Evolutionary conservation across 305 asterid species (phyloP).

Genomic region (Fraxinus platypoda): DNA sequence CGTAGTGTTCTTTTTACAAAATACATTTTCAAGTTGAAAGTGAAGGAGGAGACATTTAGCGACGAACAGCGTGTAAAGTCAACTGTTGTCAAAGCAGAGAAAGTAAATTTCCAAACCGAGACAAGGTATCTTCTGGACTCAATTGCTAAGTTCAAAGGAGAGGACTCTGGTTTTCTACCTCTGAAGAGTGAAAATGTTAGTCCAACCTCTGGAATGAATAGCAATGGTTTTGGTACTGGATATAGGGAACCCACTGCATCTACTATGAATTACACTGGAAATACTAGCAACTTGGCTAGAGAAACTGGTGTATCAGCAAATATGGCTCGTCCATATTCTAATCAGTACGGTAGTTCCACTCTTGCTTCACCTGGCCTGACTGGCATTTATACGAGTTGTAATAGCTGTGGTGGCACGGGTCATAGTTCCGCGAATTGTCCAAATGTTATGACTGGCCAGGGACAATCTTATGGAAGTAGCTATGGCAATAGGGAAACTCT

Average conservation of each 20-base stretch:
- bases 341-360: conserved; percentile 54
- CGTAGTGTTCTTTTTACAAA: conserved; percentile 49
- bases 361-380: conserved; percentile 35
- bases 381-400: conserved; percentile 52
- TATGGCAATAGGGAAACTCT: conserved; percentile 25
- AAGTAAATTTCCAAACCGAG: conserved; percentile 48
- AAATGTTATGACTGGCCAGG: conserved; percentile 33
- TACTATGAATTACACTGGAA: conserved; percentile 33
- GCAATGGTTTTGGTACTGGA: conserved; percentile 29
- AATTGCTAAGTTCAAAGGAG: conserved; percentile 48
- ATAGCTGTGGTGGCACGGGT: conserved; percentile 73
- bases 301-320: conserved; percentile 34
- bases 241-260: conserved; percentile 19
- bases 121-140: conserved; percentile 53
- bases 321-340: conserved; percentile 46
- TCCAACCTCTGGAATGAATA: conserved; percentile 25
- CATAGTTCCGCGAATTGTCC: conserved; percentile 78
- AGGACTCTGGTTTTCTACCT: conserved; percentile 35
- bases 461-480: conserved; percentile 41
- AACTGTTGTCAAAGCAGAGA: conserved; percentile 73
- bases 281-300: conserved; percentile 30
- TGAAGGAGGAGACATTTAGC: conserved; percentile 77
- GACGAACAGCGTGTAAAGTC: conserved; percentile 92
- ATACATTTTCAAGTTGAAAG: conserved; percentile 71
- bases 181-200: conserved; percentile 36